These are phyloP conservation scores for Ganoderma resinaceum DNA, from an alignment of 1,284 basidiomycete species.

Conservation along the genomic window DNA sequence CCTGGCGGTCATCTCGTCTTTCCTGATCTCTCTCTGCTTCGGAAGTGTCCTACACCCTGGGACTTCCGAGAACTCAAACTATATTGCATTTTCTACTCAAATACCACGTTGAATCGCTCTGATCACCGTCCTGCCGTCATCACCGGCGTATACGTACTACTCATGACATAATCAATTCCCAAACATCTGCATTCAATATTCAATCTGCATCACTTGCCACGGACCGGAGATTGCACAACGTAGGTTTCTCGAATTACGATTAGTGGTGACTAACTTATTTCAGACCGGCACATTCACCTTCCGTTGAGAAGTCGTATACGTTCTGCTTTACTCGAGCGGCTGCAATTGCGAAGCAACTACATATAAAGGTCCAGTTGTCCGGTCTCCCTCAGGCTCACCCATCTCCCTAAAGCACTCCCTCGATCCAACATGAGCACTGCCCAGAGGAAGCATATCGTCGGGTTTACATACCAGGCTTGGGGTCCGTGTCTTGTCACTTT, in stretches of 20 bases:
- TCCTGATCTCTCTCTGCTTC: too few species aligned
- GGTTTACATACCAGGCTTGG: neutral
- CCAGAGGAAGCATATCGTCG: neutral
- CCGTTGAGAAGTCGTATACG: neutral
- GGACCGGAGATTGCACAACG: neutral
- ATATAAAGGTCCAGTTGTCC: neutral
- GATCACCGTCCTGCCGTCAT: too few species aligned
- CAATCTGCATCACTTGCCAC: neutral
- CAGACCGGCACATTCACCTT: neutral
- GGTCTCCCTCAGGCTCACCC: neutral
- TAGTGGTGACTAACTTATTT: neutral
- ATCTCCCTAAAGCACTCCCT: neutral
- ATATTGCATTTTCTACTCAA: too few species aligned
- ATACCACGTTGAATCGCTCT: too few species aligned
- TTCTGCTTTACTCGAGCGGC: neutral
- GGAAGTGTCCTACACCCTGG: too few species aligned
- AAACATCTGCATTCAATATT: too few species aligned
- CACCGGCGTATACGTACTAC: too few species aligned
- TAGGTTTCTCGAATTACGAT: neutral
- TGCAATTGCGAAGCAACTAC: neutral
- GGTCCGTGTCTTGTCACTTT: neutral
- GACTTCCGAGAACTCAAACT: too few species aligned
- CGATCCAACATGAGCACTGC: neutral
- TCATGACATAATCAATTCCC: neutral
- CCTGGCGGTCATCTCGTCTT: too few species aligned